These are phyloP conservation scores for Phaeotremella fagi DNA, from an alignment of 768 basidiomycete species.

Conservation along the genomic window DNA sequence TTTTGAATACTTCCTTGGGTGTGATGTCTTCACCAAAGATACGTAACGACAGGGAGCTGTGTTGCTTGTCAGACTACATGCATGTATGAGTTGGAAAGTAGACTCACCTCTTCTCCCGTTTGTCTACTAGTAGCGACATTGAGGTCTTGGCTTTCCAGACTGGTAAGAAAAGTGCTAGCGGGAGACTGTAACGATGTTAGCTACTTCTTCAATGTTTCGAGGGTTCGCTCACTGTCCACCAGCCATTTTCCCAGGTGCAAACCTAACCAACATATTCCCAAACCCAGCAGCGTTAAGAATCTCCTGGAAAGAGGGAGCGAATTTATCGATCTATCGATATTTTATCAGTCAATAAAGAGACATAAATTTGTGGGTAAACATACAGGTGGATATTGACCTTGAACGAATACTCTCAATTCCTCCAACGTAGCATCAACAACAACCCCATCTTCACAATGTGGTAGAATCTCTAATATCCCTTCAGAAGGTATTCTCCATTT, in stretches of 20 bases:
- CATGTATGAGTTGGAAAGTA: not conserved
- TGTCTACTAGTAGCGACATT: constrained; percentile 87
- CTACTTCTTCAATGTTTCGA: not conserved
- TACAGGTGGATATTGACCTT: constrained; percentile 70
- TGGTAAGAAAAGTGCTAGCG: constrained; percentile 81
- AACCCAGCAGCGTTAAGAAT: constrained; percentile 57
- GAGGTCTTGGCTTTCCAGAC: constrained; percentile 92
- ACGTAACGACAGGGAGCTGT: constrained; percentile 78
- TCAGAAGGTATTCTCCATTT: constrained; percentile 65
- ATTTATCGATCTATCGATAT: constrained; percentile 53
- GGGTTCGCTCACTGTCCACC: constrained; percentile 55
- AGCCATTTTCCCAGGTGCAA: constrained; percentile 57
- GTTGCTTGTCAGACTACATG: not conserved
- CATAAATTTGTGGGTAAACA: constrained; percentile 1
- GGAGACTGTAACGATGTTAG: constrained; percentile 53
- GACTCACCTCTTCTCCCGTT: constrained; percentile 83
- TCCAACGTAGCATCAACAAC: constrained; percentile 60
- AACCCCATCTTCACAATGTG: constrained; percentile 63
- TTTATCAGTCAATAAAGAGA: not conserved
- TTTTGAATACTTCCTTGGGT: constrained; percentile 5
- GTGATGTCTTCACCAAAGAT: constrained; percentile 72
- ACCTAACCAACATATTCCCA: constrained; percentile 57
- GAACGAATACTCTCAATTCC: constrained; percentile 63
- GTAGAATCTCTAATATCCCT: constrained; percentile 76
- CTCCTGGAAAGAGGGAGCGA: constrained; percentile 59